A percentile compares a stretch with the other conserved stretches of the same genome.
Conservation (phyloP, 768 basidiomycete genomes). For the Mycena floridula region DNA sequence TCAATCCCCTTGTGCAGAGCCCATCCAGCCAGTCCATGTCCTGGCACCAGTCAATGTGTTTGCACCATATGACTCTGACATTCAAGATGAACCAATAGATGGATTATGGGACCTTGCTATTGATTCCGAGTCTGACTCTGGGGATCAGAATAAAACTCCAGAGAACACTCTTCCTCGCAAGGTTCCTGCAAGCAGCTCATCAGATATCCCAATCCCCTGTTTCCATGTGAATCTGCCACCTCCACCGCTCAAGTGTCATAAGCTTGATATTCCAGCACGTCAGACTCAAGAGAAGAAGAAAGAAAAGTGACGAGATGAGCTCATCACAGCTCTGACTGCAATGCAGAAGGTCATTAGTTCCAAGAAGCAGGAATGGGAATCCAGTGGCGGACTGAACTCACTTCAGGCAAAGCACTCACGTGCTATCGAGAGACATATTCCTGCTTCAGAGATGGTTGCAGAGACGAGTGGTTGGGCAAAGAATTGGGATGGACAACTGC, state of each 20-base stretch:
- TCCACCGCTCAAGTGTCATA: background rate
- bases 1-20: no score
- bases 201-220: background rate
- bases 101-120: background rate
- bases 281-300: background rate
- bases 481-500: slow-evolving; percentile 6
- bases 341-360: background rate
- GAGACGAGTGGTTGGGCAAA: slow-evolving; percentile 14
- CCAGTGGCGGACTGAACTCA: slow-evolving; percentile 2
- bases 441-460: slow-evolving; percentile 18
- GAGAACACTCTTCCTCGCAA: background rate
- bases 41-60: background rate
- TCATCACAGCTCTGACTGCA: background rate
- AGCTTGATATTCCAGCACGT: background rate
- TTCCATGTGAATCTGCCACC: background rate
- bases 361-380: background rate
- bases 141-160: background rate
- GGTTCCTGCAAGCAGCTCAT: background rate
- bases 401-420: slow-evolving; percentile 16
- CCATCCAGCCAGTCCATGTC: background rate
- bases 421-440: slow-evolving; percentile 15
- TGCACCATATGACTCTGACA: background rate
- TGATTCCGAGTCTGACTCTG: background rate
- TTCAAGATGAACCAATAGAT: background rate
- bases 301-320: background rate